These are phyloP conservation scores for Monilinia polystroma DNA, from an alignment of 2,329 filamentous ascomycete genomes.

Conservation along the genomic window DNA sequence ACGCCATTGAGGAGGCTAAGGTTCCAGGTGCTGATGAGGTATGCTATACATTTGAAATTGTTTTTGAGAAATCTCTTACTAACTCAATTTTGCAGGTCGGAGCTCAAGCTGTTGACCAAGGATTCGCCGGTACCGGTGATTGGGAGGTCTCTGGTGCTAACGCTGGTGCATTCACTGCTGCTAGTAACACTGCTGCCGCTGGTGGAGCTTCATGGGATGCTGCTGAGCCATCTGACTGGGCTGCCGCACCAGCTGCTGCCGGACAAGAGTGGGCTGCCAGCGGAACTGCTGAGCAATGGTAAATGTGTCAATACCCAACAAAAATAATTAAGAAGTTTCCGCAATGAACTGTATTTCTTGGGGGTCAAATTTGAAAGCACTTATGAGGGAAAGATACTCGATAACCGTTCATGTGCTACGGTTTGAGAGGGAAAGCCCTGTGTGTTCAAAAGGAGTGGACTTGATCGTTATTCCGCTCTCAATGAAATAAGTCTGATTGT, in stretches of 20 bases:
- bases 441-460: slow-evolving; percentile 58
- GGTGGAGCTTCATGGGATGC: slow-evolving; percentile 62
- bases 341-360: slow-evolving; percentile 35
- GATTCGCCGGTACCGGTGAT: slow-evolving; percentile 70
- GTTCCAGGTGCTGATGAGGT: slow-evolving; percentile 73
- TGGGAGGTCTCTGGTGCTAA: slow-evolving; percentile 71
- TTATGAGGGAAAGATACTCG: slow-evolving; percentile 99
- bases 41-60: not conserved
- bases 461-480: slow-evolving; percentile 28
- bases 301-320: slow-evolving; percentile 31
- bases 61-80: not conserved
- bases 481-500: slow-evolving; percentile 19
- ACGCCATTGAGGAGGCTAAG: slow-evolving; percentile 87
- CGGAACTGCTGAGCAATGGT: slow-evolving; percentile 45
- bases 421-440: slow-evolving; percentile 94
- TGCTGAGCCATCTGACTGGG: slow-evolving; percentile 49
- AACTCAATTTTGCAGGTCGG: slow-evolving; percentile 51
- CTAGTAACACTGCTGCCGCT: slow-evolving; percentile 62
- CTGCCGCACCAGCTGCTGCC: slow-evolving; percentile 47
- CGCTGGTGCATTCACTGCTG: slow-evolving; percentile 55
- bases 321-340: slow-evolving; percentile 30
- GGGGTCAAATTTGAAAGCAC: slow-evolving; percentile 65
- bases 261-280: slow-evolving; percentile 54
- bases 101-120: slow-evolving; percentile 72
- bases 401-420: slow-evolving; percentile 46